Evolutionary conservation across 306 rosid species (phyloP), one percentile per base, ranked within the genome.

Genomic region (Acacia confusa): DNA sequence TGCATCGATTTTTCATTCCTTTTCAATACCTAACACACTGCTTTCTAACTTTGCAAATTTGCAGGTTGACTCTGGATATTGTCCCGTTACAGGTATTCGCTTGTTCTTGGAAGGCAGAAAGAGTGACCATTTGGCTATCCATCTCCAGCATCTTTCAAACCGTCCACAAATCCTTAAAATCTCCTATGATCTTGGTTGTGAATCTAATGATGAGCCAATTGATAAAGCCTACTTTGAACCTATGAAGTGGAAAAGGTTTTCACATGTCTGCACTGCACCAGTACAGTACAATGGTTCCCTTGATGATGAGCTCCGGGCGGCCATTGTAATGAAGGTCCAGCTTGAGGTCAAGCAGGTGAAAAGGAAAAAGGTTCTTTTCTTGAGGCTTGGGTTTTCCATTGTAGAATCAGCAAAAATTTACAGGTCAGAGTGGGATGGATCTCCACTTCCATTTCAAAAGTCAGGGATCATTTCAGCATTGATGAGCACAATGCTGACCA

Each of bases 141-240:
- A 92, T 85, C 92, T 92, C 25, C 97, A 87, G 83, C 97, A 92
- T 76, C 92, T 92, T n/a, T 73, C 94, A 16, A 84, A 81, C 34
- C 86, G 68, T 77, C 97, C 97, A 38, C 72, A 83, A 30, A 84
- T 69, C 40, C 74, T 88, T 53, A 90, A 82, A 74, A 78, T 92
- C 82, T 69, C 82, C 0, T 84, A 75, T 15, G 84, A 84, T 75
- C 81, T 63, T 74, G 72, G 61, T 61, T 66, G 76, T 32, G 82
- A 79, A 36, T 79, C 85, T 74, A 79, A 74, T 20, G 84, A 85
- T 1, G 87, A 78, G 73, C 75, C 86, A 38, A 74, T 72, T 60
- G 88, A 92, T 7, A 83, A 77, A 22, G 86, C 74, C 77, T 92
- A 88, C 83, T 74, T 80, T 16, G 91, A 88, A 78, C 90, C 94